Evolutionary conservation across 352 stramenopile species (phyloP).

Genomic region (Phytophthora melonis): DNA sequence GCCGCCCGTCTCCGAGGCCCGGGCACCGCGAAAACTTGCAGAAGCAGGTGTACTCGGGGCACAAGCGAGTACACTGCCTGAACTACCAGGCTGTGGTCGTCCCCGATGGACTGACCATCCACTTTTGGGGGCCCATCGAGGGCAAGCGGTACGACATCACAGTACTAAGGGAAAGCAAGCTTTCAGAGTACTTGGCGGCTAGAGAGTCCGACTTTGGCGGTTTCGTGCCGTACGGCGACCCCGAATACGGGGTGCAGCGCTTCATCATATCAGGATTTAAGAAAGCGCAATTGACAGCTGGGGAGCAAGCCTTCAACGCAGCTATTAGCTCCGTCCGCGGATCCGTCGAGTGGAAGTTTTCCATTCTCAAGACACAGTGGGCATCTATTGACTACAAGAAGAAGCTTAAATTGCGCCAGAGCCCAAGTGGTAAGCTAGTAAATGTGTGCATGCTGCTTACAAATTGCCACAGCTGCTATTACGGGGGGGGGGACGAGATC

Average conservation of each 20-base stretch:
- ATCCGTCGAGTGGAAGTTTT: neutral
- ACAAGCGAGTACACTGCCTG: neutral
- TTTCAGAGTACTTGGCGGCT: neutral
- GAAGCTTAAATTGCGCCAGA: slow-evolving; percentile 14
- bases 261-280: neutral
- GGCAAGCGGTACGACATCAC: neutral
- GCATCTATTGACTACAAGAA: slow-evolving; percentile 21
- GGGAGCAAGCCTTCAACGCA: neutral
- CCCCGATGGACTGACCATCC: neutral
- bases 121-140: neutral
- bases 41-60: neutral
- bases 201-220: neutral
- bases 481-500: slow-evolving; percentile 15
- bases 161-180: neutral
- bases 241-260: neutral
- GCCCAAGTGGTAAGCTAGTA: slow-evolving; percentile 16
- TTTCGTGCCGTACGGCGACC: neutral
- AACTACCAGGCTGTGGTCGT: neutral
- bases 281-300: neutral
- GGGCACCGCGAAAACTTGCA: neutral
- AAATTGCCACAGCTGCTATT: slow-evolving; percentile 16
- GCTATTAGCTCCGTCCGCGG: neutral
- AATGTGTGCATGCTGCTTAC: slow-evolving; percentile 22
- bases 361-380: neutral
- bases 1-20: neutral